Percentiles rank a stretch among this genome's conserved stretches.
These are phyloP conservation scores for Ceratocystis cacaofunesta DNA, from an alignment of 2,329 filamentous ascomycete genomes.

Conservation along the genomic window DNA sequence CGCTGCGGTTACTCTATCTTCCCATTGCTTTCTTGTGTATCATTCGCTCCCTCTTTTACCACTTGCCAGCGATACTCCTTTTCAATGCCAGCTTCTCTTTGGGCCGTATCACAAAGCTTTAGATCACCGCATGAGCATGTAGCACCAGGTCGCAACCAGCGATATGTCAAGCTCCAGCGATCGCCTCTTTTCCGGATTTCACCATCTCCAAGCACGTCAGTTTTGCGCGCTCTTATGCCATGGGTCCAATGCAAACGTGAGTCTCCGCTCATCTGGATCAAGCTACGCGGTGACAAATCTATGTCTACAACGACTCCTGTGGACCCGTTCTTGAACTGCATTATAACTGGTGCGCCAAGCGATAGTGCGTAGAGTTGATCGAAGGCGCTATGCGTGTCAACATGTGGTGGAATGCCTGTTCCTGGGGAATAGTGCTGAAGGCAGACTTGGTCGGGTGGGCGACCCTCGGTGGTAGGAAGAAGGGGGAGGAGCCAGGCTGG, in stretches of 20 bases:
- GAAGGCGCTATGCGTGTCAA: slow-evolving; percentile 38
- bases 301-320: slow-evolving; percentile 26
- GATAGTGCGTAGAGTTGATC: slow-evolving; percentile 33
- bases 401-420: slow-evolving; percentile 45
- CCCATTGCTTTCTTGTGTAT: not conserved
- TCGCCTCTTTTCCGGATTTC: slow-evolving; percentile 29
- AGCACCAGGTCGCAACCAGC: slow-evolving; percentile 34
- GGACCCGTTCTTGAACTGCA: slow-evolving; percentile 28
- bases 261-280: slow-evolving; percentile 37
- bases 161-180: slow-evolving; percentile 41
- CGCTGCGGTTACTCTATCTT: not conserved
- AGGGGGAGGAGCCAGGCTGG: slow-evolving; percentile 37
- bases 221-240: slow-evolving; percentile 39
- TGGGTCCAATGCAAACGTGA: slow-evolving; percentile 41
- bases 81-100: slow-evolving; percentile 31
- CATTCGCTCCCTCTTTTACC: not conserved
- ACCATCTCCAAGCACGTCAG: slow-evolving; percentile 33
- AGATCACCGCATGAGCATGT: slow-evolving; percentile 37
- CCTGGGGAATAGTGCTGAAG: slow-evolving; percentile 46
- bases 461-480: slow-evolving; percentile 30
- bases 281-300: slow-evolving; percentile 33
- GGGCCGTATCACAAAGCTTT: slow-evolving; percentile 37
- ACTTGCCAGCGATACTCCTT: slow-evolving; percentile 37
- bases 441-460: slow-evolving; percentile 42
- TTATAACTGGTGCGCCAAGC: slow-evolving; percentile 29